Base-by-base conservation (phyloP, 23 red algal species). In the Gracilaria gracilis region DNA sequence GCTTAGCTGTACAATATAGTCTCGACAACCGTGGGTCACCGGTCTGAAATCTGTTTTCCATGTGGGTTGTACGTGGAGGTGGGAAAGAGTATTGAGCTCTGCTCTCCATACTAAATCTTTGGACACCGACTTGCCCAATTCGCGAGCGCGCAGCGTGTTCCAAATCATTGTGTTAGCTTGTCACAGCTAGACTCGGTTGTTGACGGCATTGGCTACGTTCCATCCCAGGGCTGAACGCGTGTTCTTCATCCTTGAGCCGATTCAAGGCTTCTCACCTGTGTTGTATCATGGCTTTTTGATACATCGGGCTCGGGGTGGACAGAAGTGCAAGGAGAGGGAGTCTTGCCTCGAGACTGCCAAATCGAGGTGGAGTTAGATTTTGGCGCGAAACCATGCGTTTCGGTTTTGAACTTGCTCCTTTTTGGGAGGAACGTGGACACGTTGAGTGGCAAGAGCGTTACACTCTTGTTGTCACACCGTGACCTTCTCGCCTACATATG, bases 1-100 rank as follows among this genome's bases (percentile, higher is more conserved):
- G 24, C 54, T 79, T 47, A 92, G 4, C 44, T 67, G 49, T 28
- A 64, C 64, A 38, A 92, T 79, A 47, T 92, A 84, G 46, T 77
- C 72, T 0, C 72, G 72, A 77, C 40, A 49, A 77, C 40, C 40
- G 2, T 9, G 40, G 16, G 39, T 50, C 40, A 77, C 46, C 4
- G 72, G 40, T n/a, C 31, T 51, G 72, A 77, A 77, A 1, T 51
- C 12, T 5, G 72, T 77, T 17, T 46, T 77, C 72, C 72, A 77
- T 28, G 38, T 28, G 9, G 38, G 38, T 28, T 77, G 38, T 42
- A 77, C 19, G 2, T 51, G 72, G 9, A 77, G 72, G 17, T 25
- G 9, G 42, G 72, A 46, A 77, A 77, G 72, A 31, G 40, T 31
- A 29, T 50, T 50, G 21, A 77, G 72, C 40, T 77, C 72, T 15